These are phyloP conservation scores for Alternaria novae-zelandiae DNA, from an alignment of 2,329 filamentous ascomycete species.

Conservation along the genomic window DNA sequence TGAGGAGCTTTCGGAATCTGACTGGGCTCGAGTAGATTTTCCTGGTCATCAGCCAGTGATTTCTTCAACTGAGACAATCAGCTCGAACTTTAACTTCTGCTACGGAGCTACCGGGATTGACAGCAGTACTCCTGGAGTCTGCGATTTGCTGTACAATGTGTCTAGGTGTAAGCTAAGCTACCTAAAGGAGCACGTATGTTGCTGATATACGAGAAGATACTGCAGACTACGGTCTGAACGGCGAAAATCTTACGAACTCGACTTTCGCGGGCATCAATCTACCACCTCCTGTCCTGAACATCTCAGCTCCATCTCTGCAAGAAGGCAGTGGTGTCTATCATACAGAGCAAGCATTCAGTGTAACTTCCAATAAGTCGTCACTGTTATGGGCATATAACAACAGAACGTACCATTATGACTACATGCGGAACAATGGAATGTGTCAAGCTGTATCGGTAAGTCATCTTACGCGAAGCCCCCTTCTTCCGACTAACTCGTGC, in stretches of 20 bases:
- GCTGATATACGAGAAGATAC: background rate
- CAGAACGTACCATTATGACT: background rate
- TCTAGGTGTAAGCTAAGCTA: background rate
- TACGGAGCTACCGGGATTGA: too few species aligned
- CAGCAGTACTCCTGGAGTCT: too few species aligned
- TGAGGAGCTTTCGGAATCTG: background rate
- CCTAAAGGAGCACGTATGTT: background rate
- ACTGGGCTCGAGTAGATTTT: background rate
- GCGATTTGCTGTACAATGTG: background rate
- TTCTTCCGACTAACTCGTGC: background rate
- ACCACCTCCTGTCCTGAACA: slow-evolving; percentile 11
- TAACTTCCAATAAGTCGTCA: background rate
- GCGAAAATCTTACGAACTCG: background rate
- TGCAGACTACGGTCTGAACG: background rate
- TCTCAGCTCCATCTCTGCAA: slow-evolving; percentile 3
- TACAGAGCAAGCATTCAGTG: too few species aligned
- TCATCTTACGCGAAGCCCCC: too few species aligned
- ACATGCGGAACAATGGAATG: slow-evolving; percentile 8
- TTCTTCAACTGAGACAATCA: background rate
- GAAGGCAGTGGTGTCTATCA: too few species aligned
- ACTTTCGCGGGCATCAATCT: slow-evolving; percentile 3
- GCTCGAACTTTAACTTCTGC: too few species aligned
- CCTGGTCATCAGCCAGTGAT: background rate
- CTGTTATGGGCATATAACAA: slow-evolving; percentile 7
- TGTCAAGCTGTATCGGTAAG: slow-evolving; percentile 18